Base-by-base conservation (phyloP, 2,329 filamentous ascomycete genomes). In the Helotiales sp. region DNA sequence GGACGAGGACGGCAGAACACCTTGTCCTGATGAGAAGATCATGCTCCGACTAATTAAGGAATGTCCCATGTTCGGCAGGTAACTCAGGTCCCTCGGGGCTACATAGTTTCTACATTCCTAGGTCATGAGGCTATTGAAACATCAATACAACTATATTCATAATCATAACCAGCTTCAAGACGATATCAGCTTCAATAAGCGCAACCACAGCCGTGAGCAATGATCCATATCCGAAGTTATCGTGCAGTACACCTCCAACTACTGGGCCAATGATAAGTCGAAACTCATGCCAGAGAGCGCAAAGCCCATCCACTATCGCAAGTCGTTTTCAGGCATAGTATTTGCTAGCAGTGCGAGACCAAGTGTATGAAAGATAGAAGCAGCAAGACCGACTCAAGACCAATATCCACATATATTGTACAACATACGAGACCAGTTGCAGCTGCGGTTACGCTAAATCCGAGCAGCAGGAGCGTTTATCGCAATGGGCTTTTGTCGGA, bases 401-500 rank as follows among this genome's bases (percentile, higher is more conserved):
- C 13, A 54, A 19, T 5, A 54, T n/a, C 38, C 40, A 54, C 4
- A 47, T 29, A 54, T 47, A 47, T 25, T 24, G 24, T 15, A 24
- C 44, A 9, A 47, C 42, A 63, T 86, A 88, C 1, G 92, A 75
- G 66, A 91, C 71, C 0, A 86, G 89, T 92, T 1, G 63, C 58
- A 27, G 54, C 59, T 31, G 46, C 47, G n/a, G 60, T 46, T 4
- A 54, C 57, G 24, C 66, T 40, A 1, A 91, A 76, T 0, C 88
- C 88, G 1, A 83, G 58, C 1, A 92, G 74, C 7, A 91, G 74
- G 0, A 88, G 86, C 67, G 79, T 75, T 31, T 86, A 80, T 25
- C 89, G 79, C 2, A 85, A 87, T 7, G 79, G 74, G 1, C 80
- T 80, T 50, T 79, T 78, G 71, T 92, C 89, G 6, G 84, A 82